These are phyloP conservation scores for Berberis thunbergii DNA, from an alignment of 164 flowering plant species.

Conservation along the genomic window DNA sequence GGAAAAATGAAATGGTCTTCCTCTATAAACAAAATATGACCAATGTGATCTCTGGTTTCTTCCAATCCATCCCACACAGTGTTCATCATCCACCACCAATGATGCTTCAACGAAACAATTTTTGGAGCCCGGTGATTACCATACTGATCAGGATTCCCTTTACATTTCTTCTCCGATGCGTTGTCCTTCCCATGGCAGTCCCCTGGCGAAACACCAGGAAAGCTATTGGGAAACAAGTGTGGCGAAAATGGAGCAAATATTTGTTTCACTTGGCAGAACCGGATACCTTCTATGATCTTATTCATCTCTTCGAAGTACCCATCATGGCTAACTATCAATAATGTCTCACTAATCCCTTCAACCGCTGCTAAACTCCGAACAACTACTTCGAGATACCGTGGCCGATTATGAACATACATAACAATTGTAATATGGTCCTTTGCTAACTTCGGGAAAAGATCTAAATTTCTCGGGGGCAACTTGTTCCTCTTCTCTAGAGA, in stretches of 20 bases:
- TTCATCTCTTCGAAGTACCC: conserved; percentile 87
- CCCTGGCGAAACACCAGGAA: conserved; percentile 64
- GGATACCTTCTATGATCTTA: conserved; percentile 55
- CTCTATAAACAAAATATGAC: conserved; percentile 87
- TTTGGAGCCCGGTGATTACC: conserved; percentile 84
- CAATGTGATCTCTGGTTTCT: conserved; percentile 50
- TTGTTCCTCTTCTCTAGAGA: conserved; percentile 44
- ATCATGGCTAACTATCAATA: conserved; percentile 83
- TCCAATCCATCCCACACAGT: conserved; percentile 90
- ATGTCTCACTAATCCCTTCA: conserved; percentile 67
- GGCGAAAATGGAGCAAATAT: conserved; percentile 87
- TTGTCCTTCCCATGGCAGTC: conserved; percentile 69
- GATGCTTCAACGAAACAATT: conserved; percentile 91
- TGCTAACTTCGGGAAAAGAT: conserved; percentile 52
- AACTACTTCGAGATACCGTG: conserved; percentile 68
- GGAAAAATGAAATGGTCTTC: conserved; percentile 90
- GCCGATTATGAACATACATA: conserved; percentile 89
- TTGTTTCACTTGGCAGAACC: conserved; percentile 89
- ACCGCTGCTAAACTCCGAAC: conserved; percentile 67
- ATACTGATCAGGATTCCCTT: conserved; percentile 81
- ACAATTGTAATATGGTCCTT: conserved; percentile 60
- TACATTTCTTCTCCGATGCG: conserved; percentile 34
- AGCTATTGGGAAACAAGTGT: conserved; percentile 53
- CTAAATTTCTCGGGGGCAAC: conserved; percentile 66
- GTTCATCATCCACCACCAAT: conserved; percentile 99